phyloP scores from a whole-genome alignment of 2,329 filamentous ascomycete genomes.

The Beauveria medogensis region DNA sequence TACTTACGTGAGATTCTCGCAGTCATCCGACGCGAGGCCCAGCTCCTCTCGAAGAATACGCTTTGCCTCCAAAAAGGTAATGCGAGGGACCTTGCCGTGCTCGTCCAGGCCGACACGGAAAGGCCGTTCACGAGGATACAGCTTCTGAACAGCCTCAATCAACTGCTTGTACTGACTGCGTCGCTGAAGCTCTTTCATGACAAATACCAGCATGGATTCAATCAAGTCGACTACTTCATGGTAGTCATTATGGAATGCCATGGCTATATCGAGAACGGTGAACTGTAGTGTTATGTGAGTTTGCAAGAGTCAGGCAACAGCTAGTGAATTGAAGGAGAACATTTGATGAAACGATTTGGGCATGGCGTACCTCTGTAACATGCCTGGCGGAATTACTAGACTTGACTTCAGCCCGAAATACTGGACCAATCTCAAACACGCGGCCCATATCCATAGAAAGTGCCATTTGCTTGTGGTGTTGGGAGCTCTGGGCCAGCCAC shows the following conservation, averaged over 20 bases:
- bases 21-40: not conserved
- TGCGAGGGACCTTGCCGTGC: not conserved
- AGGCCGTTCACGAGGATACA: not conserved
- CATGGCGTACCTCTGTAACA: not conserved
- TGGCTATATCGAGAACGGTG: not conserved
- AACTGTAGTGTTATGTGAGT: not conserved
- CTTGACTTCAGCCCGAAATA: not conserved
- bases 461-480: conserved; percentile 6
- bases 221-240: not conserved
- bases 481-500: not conserved
- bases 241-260: not conserved
- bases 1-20: not conserved
- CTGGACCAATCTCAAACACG: conserved; percentile 1
- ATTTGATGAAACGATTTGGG: no score
- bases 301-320: not conserved
- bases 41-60: not conserved
- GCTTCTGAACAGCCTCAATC: not conserved
- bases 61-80: not conserved
- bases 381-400: not conserved
- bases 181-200: not conserved
- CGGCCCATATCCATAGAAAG: not conserved
- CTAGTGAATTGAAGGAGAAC: not conserved
- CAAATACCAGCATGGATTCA: not conserved
- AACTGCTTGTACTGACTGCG: not conserved
- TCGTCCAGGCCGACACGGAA: not conserved